Base-by-base conservation (phyloP, 2,329 filamentous ascomycete genomes). In the Thelonectria blattea region DNA sequence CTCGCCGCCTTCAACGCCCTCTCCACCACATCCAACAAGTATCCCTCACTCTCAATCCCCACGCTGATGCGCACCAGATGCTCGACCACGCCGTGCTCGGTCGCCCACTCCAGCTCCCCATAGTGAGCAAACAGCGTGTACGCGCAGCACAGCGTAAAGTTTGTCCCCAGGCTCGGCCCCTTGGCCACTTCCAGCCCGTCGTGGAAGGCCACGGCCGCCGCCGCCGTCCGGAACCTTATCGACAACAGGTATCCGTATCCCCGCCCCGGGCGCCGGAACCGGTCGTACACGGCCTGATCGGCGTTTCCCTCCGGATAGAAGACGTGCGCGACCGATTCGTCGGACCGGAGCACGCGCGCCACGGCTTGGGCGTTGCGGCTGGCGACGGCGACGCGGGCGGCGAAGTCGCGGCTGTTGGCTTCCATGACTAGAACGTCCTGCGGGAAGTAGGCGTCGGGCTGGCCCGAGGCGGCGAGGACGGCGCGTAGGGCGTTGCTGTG, bases 221-320 rank as follows among this genome's bases (percentile, higher is more conserved):
- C 60, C 65, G 65, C 18, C 6, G 67, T 72, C n/a, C 73, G 69
- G 51, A 87, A 80, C 22, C 83, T 79, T 14, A 85, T 68, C n/a
- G 74, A 79, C 11, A 86, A 71, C 0, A 86, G 74, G 64, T 80
- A 83, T 0, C 84, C 84, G 61, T 84, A 83, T 0, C 82, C 83
- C 0, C 78, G 78, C 0, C 66, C 65, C 3, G 70, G 74, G 42
- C 83, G 79, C 3, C 53, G 67, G 49, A 66, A 68, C 3, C 52
- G 47, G 3, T 70, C 68, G 42, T 74, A 71, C 1, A 65, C 48
- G 0, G 81, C 78, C 10, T 74, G 56, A 1, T 79, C 75, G 1
- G 73, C 54, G 20, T 65, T 72, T 1, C 78, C 74, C 20, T 75
- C 72, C 2, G 82, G 80, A 61, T 83, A 83, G 51, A 73, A 74